These are phyloP conservation scores for Penicillium steckii DNA, from an alignment of 495 filamentous ascomycete genomes.

Conservation along the genomic window DNA sequence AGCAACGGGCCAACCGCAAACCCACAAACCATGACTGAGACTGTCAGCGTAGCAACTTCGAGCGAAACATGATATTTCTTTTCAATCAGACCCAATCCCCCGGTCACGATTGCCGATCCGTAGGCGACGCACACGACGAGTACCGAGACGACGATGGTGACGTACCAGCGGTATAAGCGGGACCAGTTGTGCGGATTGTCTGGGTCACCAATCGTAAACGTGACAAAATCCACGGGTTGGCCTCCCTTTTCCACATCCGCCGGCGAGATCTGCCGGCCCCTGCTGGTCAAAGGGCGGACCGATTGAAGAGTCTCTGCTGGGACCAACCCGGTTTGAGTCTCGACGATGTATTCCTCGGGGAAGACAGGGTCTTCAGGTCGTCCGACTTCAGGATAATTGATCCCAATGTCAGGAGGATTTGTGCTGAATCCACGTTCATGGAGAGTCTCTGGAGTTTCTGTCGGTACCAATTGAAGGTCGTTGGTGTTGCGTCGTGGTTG, in stretches of 20 bases:
- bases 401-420: constrained; percentile 18
- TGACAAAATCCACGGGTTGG: constrained; percentile 27
- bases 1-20: constrained; percentile 44
- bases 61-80: constrained; percentile 59
- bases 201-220: constrained; percentile 40
- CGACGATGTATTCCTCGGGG: constrained; percentile 33
- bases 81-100: constrained; percentile 58
- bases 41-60: constrained; percentile 3
- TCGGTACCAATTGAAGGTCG: too few species aligned
- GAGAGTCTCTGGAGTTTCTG: constrained; percentile 26
- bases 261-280: background rate
- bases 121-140: constrained; percentile 57
- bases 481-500: too few species aligned
- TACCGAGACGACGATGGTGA: constrained; percentile 51
- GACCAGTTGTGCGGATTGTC: constrained; percentile 56
- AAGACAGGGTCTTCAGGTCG: constrained; percentile 23
- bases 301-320: constrained; percentile 26
- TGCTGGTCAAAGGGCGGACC: constrained; percentile 15
- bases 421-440: constrained; percentile 19
- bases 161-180: constrained; percentile 53
- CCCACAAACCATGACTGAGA: constrained; percentile 1
- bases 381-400: constrained; percentile 29
- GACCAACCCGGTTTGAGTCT: constrained; percentile 32
- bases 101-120: constrained; percentile 58
- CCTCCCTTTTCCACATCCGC: constrained; percentile 23